phyloP scores from a whole-genome alignment of 495 filamentous ascomycete genomes.

The Neurospora intermedia region DNA sequence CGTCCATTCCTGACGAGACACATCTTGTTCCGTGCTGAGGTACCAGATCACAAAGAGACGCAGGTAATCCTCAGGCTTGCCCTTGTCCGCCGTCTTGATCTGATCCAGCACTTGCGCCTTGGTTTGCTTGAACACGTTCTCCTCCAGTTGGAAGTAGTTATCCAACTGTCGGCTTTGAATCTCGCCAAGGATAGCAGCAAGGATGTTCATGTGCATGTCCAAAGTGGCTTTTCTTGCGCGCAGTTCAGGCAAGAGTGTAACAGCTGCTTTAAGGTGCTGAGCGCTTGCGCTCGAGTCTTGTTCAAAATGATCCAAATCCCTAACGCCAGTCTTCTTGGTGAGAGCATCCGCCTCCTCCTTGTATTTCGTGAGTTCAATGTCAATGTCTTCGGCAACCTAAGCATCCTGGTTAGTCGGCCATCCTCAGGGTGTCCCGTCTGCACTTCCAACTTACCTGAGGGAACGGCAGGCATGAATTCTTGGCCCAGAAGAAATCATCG shows the following conservation, averaged over 20 bases:
- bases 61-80: slow-evolving; percentile 78
- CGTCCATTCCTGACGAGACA: slow-evolving; percentile 69
- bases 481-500: slow-evolving; percentile 95
- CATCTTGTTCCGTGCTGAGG: slow-evolving; percentile 85
- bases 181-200: slow-evolving; percentile 18
- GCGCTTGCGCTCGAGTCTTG: slow-evolving; percentile 81
- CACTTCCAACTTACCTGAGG: slow-evolving; percentile 55
- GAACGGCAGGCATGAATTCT: slow-evolving; percentile 87
- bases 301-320: slow-evolving; percentile 86
- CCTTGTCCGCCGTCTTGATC: slow-evolving; percentile 71
- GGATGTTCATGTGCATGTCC: slow-evolving; percentile 94
- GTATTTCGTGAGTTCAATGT: slow-evolving; percentile 82
- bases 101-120: slow-evolving; percentile 84
- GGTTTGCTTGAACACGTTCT: slow-evolving; percentile 84
- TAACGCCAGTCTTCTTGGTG: slow-evolving; percentile 88
- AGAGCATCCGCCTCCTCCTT: slow-evolving; percentile 93
- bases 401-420: background rate
- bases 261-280: slow-evolving; percentile 89
- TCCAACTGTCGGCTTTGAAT: slow-evolving; percentile 72
- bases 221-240: slow-evolving; percentile 82
- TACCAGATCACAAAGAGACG: slow-evolving; percentile 96
- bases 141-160: slow-evolving; percentile 92
- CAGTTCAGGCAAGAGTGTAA: slow-evolving; percentile 84
- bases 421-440: background rate
- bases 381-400: slow-evolving; percentile 23